phyloP scores from a whole-genome alignment of 805 yeast species.

The Barnettozyma wickerhamii region DNA sequence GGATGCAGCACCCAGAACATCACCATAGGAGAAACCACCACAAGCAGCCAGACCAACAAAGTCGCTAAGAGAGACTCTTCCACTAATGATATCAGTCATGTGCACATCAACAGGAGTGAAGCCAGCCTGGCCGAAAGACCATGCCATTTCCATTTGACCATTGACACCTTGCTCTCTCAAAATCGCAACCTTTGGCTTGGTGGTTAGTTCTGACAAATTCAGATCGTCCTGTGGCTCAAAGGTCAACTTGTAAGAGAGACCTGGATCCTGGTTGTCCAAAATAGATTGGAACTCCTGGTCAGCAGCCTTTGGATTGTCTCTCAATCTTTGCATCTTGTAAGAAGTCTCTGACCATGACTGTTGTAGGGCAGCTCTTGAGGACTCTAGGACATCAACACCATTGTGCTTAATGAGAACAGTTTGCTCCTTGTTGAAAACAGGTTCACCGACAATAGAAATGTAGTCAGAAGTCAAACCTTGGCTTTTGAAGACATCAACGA shows the following conservation, averaged over 20 bases:
- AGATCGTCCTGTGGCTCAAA: conserved; percentile 55
- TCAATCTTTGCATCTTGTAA: conserved; percentile 79
- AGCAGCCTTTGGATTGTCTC: conserved; percentile 92
- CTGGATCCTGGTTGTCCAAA: conserved; percentile 82
- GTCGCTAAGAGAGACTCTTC: conserved; percentile 64
- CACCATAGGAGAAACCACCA: conserved; percentile 99
- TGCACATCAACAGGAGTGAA: conserved; percentile 93
- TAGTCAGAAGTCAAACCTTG: conserved; percentile 54
- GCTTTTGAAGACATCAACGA: conserved; percentile 49
- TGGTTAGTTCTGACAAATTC: conserved; percentile 30
- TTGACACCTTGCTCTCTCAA: conserved; percentile 98
- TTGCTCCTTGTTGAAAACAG: conserved; percentile 54
- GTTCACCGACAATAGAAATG: conserved; percentile 66
- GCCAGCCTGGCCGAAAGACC: conserved; percentile 93
- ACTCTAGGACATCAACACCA: conserved; percentile 41
- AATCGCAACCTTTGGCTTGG: conserved; percentile 87
- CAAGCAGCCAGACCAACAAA: conserved; percentile 96
- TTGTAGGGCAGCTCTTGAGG: conserved; percentile 69
- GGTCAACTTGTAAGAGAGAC: conserved; percentile 76
- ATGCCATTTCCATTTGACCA: conserved; percentile 98
- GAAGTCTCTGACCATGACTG: conserved; percentile 86
- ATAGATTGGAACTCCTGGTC: conserved; percentile 78
- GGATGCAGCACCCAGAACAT: conserved; percentile 96
- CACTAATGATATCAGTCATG: conserved; percentile 85
- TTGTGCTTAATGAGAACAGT: conserved; percentile 43